Evolutionary conservation across 2,329 filamentous ascomycete species (phyloP), one percentile per base, ranked within the genome.

Genomic region (Coniochaeta ligniaria): DNA sequence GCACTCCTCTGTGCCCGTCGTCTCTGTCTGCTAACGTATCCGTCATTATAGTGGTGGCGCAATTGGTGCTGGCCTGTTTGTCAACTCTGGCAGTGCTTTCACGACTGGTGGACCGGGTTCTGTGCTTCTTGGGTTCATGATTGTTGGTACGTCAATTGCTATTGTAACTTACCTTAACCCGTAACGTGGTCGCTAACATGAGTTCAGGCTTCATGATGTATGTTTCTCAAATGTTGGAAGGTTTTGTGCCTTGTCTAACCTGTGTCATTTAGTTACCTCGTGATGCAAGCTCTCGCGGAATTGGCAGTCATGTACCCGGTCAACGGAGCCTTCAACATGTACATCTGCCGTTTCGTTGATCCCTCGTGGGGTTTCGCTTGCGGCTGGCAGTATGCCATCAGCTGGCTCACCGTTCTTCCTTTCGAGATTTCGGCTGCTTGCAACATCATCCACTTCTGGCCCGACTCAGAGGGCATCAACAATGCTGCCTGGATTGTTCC

Each of bases 371-470:
- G 60, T 12, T 61, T 59, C 33, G 60, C 57, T 36, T 59, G 45
- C 35, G 57, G 56, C 47, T 45, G 57, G 47, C 33, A 59, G 45
- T 59, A 61, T 35, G 57, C 60, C 57, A 56, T 61, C 47, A 59
- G 45, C 57, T 59, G 57, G 60, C 47, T 61, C 1, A 60, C 59
- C 43, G 59, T 60, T 55, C 59, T 60, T n/a, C 59, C 59, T 28
- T 61, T 61, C 58, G 78, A 81, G 61, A 73, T 80, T 22, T 80
- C 75, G 3, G 77, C 72, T 6, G 76, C 76, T 24, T 76, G 74
- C n/a, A 71, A 80, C 16, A 73, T 81, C 59, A 73, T 81, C 11
- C 74, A 79, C 63, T 81, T 77, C 68, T 80, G 76, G 76, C 66
- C 55, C 7, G 66, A 63, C 16, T 64, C 67, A 1, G 68, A 68